Conservation (phyloP, 768 basidiomycete species). For the Rhodotorula sphaerocarpa region DNA sequence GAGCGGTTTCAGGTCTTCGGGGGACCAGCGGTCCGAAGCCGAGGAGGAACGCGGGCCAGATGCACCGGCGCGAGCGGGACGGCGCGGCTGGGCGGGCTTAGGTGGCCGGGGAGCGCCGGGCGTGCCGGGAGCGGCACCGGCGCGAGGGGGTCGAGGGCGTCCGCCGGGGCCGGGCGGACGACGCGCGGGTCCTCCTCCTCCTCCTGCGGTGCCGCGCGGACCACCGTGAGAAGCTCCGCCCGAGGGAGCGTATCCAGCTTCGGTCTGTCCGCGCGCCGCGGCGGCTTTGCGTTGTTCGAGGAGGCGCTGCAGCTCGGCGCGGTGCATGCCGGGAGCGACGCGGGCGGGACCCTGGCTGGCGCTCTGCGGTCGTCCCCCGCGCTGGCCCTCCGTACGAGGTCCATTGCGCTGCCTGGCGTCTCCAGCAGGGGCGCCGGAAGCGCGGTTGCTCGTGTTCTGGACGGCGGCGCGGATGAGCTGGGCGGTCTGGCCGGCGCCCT, state of each 20-base stretch:
- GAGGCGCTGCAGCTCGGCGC: not conserved
- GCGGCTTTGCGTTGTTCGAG: not conserved
- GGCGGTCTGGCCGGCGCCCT: conserved; percentile 16
- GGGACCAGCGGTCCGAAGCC: conserved; percentile 7
- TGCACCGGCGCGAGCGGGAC: not conserved
- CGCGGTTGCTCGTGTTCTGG: conserved; percentile 3
- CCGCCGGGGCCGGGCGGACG: not conserved
- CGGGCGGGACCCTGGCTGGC: not conserved
- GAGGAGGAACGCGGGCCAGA: not conserved
- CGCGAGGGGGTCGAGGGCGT: not conserved
- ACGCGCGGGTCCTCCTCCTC: not conserved
- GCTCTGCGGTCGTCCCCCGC: too few species aligned
- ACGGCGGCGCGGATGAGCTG: conserved; percentile 19
- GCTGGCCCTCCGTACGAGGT: too few species aligned
- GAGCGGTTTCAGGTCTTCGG: conserved; percentile 11
- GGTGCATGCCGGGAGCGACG: not conserved
- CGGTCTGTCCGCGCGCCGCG: not conserved
- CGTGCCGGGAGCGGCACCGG: not conserved
- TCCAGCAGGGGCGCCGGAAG: not conserved
- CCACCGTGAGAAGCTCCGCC: too few species aligned
- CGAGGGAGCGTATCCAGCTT: not conserved
- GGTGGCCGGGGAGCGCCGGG: not conserved
- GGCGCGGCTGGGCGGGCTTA: not conserved
- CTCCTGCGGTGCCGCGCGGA: not conserved
- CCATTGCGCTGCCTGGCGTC: too few species aligned